Evolutionary conservation across 2,329 filamentous ascomycete genomes (phyloP).

Genomic region (Phaeosphaeria sp.): DNA sequence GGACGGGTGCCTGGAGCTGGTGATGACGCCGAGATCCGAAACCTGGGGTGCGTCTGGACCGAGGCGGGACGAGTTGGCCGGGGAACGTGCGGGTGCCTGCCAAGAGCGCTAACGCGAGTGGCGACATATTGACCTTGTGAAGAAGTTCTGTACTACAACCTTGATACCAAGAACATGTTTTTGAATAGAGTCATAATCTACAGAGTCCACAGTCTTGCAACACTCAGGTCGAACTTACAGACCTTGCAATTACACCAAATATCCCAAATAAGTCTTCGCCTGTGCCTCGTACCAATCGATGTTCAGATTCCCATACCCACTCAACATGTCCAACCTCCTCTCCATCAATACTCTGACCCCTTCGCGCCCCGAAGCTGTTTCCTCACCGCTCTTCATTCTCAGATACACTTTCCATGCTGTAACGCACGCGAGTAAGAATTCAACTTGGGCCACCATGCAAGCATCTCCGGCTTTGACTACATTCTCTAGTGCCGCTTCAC

Average conservation of each 20-base stretch:
- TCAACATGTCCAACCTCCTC: background rate
- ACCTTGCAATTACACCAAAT: background rate
- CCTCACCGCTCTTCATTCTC: slow-evolving; percentile 1
- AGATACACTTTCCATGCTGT: slow-evolving; percentile 18
- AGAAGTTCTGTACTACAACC: no score
- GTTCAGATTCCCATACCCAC: background rate
- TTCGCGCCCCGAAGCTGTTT: background rate
- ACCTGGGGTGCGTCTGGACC: slow-evolving; percentile 24
- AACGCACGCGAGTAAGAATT: slow-evolving; percentile 16
- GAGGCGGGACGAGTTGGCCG: background rate
- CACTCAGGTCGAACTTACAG: no score
- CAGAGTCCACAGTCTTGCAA: no score
- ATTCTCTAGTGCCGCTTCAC: slow-evolving; percentile 14
- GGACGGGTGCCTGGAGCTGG: slow-evolving; percentile 11
- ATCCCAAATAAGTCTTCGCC: background rate
- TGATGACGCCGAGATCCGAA: slow-evolving; percentile 24
- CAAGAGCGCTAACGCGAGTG: background rate
- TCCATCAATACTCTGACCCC: background rate
- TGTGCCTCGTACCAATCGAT: slow-evolving; percentile 1
- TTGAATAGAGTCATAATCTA: no score
- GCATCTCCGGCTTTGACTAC: slow-evolving; percentile 6
- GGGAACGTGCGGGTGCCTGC: background rate
- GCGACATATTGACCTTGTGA: no score
- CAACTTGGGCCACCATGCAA: slow-evolving; percentile 18
- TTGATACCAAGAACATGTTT: no score